A percentile compares a stretch with the other conserved stretches of the same genome.
Conservation (phyloP, 805 yeast genomes). For the Nakazawaea peltata region DNA sequence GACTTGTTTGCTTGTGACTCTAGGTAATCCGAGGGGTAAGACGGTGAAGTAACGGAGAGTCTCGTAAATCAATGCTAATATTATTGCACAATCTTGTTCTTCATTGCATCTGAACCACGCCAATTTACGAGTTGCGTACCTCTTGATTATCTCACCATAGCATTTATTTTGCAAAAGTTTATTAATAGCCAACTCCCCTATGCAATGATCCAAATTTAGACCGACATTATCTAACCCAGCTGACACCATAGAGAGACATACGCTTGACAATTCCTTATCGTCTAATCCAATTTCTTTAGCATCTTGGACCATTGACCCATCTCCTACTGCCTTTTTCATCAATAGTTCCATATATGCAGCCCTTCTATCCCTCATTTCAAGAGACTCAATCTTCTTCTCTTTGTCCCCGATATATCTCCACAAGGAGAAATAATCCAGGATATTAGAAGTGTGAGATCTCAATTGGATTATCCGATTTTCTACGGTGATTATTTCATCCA, state of each 20-base stretch:
- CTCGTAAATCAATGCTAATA: conserved; percentile 54
- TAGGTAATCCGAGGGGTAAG: conserved; percentile 58
- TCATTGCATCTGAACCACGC: conserved; percentile 28
- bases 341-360: conserved; percentile 43
- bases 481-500: conserved; percentile 44
- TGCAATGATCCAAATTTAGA: conserved; percentile 48
- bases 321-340: conserved; percentile 4
- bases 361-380: conserved; percentile 28
- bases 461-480: conserved; percentile 50
- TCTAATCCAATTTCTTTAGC: too few relatives aligned
- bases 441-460: conserved; percentile 49
- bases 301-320: conserved; percentile 16
- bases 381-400: conserved; percentile 22
- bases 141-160: conserved; percentile 26
- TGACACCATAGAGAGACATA: conserved; percentile 69
- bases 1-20: conserved; percentile 49
- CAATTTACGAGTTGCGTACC: conserved; percentile 21
- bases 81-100: conserved; percentile 31
- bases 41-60: conserved; percentile 57
- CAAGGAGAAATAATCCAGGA: conserved; percentile 45
- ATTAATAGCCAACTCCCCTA: conserved; percentile 49
- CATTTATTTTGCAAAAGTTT: conserved; percentile 36
- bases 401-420: conserved; percentile 25
- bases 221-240: conserved; percentile 76
- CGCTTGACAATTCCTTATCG: conserved; percentile 40